Percentiles rank a stretch among this genome's conserved stretches.
Conservation (phyloP, 148 eudicot genomes). For the Chenopodium suecicum region DNA sequence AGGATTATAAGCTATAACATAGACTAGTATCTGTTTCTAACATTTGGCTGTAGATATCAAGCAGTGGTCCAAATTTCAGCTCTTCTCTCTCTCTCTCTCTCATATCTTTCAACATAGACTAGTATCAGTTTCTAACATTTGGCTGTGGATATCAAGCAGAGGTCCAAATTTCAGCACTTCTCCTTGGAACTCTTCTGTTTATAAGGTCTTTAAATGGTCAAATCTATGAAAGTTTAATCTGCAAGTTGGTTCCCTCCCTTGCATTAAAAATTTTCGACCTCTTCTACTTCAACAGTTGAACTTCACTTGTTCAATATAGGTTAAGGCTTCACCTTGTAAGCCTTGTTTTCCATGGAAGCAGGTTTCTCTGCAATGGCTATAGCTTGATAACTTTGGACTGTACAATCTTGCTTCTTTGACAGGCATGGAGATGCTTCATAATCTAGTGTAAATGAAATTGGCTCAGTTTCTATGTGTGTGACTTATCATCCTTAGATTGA, state of each 20-base stretch:
- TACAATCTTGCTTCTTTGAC: neutral
- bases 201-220: neutral
- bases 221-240: no score
- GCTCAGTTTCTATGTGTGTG: neutral
- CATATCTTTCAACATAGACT: neutral
- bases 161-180: neutral
- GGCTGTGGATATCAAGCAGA: neutral
- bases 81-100: neutral
- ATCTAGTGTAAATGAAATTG: neutral
- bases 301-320: no score
- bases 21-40: neutral
- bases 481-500: neutral
- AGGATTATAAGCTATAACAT: neutral
- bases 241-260: no score
- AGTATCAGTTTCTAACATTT: neutral
- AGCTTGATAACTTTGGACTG: neutral
- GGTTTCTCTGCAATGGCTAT: neutral
- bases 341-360: no score
- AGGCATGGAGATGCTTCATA: neutral
- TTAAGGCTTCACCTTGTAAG: no score
- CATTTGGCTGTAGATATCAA: neutral
- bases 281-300: no score
- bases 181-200: neutral
- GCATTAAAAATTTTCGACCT: no score
- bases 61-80: neutral